Conservation (phyloP, 352 stramenopile genomes). For the Phytophthora podocarpi region DNA sequence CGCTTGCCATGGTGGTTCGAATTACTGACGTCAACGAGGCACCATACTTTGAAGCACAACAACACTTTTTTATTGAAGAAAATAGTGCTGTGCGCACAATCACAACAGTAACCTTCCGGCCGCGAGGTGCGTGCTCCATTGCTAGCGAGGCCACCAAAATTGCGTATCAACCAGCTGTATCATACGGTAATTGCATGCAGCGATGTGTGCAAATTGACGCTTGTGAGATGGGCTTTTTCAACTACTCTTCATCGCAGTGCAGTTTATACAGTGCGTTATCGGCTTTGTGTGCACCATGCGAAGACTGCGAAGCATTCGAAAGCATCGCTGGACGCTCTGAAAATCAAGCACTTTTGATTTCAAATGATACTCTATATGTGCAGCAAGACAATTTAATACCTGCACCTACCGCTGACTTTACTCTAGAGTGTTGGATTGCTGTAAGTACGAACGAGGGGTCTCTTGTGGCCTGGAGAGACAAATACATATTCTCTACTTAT, state of each 20-base stretch:
- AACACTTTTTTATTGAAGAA: constrained; percentile 52
- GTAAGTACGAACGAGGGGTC: constrained; percentile 19
- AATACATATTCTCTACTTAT: background rate
- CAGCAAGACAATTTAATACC: constrained; percentile 4
- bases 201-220: constrained; percentile 2
- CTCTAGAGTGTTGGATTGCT: constrained; percentile 28
- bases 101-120: constrained; percentile 26
- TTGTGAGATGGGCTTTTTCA: constrained; percentile 21
- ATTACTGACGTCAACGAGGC: constrained; percentile 55
- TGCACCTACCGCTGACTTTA: constrained; percentile 11
- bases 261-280: constrained; percentile 1
- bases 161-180: background rate
- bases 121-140: constrained; percentile 17
- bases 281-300: constrained; percentile 13
- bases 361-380: constrained; percentile 11
- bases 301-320: constrained; percentile 30
- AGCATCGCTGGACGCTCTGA: background rate
- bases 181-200: constrained; percentile 26
- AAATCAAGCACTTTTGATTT: constrained; percentile 22
- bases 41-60: constrained; percentile 35
- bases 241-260: constrained; percentile 23
- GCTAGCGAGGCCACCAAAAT: background rate
- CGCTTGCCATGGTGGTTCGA: constrained; percentile 8
- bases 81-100: constrained; percentile 20
- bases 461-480: constrained; percentile 23